Conservation (phyloP, 2,329 filamentous ascomycete genomes). For the Cladorrhinum sp. region DNA sequence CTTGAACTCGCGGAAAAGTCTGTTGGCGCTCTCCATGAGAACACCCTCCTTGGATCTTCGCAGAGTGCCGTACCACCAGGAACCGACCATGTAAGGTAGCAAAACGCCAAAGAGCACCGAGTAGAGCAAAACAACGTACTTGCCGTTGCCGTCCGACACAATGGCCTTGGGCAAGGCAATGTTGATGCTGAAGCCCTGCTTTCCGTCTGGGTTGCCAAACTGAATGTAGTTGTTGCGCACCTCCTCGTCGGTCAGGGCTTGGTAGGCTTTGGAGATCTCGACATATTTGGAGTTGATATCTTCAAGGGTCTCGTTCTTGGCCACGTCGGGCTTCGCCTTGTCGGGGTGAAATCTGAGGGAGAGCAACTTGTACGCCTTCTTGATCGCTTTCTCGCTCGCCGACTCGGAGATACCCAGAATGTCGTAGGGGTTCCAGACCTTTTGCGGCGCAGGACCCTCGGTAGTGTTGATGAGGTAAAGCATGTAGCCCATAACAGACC, state of each 20-base stretch:
- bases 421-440: constrained; percentile 96
- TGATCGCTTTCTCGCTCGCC: constrained; percentile 85
- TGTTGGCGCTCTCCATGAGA: constrained; percentile 88
- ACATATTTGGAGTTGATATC: constrained; percentile 84
- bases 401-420: constrained; percentile 86
- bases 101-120: constrained; percentile 83
- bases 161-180: constrained; percentile 94
- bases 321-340: constrained; percentile 77
- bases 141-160: constrained; percentile 88
- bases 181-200: constrained; percentile 96
- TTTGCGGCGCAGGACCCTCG: constrained; percentile 60
- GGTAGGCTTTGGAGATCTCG: constrained; percentile 96
- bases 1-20: constrained; percentile 88
- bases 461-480: constrained; percentile 84
- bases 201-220: constrained; percentile 94
- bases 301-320: constrained; percentile 87
- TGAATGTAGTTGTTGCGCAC: constrained; percentile 95
- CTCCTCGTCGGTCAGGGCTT: constrained; percentile 95
- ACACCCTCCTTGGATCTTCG: constrained; percentile 90
- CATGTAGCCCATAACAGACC: constrained; percentile 84
- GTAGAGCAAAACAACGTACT: constrained; percentile 91
- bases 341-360: constrained; percentile 89
- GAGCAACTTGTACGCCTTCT: constrained; percentile 82
- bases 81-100: constrained; percentile 88
- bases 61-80: constrained; percentile 98